A percentile compares a stretch with the other conserved stretches of the same genome.
Evolutionary conservation across 768 basidiomycete species (phyloP).

Genomic region (Suillus subluteus): DNA sequence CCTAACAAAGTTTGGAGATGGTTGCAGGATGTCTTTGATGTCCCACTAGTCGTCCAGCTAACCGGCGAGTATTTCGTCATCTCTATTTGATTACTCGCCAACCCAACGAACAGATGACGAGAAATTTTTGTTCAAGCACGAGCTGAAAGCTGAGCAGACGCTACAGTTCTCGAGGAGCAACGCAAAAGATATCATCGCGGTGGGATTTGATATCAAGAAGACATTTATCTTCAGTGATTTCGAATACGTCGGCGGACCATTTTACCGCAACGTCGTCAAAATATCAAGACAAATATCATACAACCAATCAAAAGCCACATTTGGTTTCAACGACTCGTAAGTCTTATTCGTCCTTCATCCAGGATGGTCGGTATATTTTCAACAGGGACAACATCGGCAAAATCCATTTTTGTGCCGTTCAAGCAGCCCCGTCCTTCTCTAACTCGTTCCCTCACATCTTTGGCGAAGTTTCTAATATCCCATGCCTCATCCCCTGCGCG

Average conservation of each 20-base stretch:
- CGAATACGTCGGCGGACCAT: slow-evolving; percentile 86
- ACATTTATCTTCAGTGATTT: slow-evolving; percentile 98
- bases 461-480: slow-evolving; percentile 78
- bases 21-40: slow-evolving; percentile 95
- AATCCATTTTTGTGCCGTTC: slow-evolving; percentile 93
- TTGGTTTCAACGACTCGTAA: slow-evolving; percentile 96
- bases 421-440: slow-evolving; percentile 95
- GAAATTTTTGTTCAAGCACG: slow-evolving; percentile 97
- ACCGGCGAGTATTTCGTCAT: slow-evolving; percentile 60
- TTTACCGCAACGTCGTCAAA: slow-evolving; percentile 93
- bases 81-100: neutral
- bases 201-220: slow-evolving; percentile 88
- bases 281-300: slow-evolving; percentile 93
- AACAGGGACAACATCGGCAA: slow-evolving; percentile 96
- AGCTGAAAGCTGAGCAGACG: slow-evolving; percentile 88
- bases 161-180: slow-evolving; percentile 82
- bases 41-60: slow-evolving; percentile 92
- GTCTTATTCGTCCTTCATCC: slow-evolving; percentile 32
- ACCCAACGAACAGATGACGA: slow-evolving; percentile 77
- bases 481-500: slow-evolving; percentile 95
- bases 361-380: slow-evolving; percentile 6
- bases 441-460: slow-evolving; percentile 99
- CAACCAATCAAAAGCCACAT: slow-evolving; percentile 92
- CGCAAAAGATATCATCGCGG: slow-evolving; percentile 95
- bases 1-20: slow-evolving; percentile 57